phyloP scores from a whole-genome alignment of 768 basidiomycete genomes.

The Suillus subluteus region DNA sequence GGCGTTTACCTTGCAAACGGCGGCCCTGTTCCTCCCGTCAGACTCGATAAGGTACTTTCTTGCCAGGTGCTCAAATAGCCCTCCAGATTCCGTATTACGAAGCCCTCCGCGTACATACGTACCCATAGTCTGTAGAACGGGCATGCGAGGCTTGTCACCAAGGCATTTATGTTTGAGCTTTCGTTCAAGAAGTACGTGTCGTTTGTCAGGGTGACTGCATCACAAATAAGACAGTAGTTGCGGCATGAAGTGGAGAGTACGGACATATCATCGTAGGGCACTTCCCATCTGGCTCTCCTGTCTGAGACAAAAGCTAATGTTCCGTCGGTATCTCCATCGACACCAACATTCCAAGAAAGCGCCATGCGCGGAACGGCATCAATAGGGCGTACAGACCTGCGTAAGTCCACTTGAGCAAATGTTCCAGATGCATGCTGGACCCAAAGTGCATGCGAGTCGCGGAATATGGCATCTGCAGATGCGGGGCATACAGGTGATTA shows the following conservation, averaged over 20 bases:
- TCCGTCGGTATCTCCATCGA: slow-evolving; percentile 41
- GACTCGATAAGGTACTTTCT: slow-evolving; percentile 53
- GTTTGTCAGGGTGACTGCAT: slow-evolving; percentile 41
- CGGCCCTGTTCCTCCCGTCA: slow-evolving; percentile 48
- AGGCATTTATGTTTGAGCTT: slow-evolving; percentile 54
- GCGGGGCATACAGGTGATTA: not conserved
- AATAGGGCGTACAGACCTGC: slow-evolving; percentile 63
- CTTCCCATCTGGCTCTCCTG: slow-evolving; percentile 53
- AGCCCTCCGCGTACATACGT: slow-evolving; percentile 38
- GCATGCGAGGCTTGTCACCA: slow-evolving; percentile 57
- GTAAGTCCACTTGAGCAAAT: slow-evolving; percentile 79
- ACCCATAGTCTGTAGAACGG: slow-evolving; percentile 61
- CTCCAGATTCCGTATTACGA: slow-evolving; percentile 25
- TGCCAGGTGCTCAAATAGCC: slow-evolving; percentile 60
- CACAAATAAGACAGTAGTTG: not conserved
- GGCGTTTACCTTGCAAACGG: slow-evolving; percentile 49
- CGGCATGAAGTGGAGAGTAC: slow-evolving; percentile 24
- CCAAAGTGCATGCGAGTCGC: slow-evolving; percentile 73
- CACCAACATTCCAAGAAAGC: slow-evolving; percentile 59
- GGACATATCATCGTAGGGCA: slow-evolving; percentile 83
- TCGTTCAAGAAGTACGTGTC: slow-evolving; percentile 26
- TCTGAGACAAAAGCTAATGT: slow-evolving; percentile 71
- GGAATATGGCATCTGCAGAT: slow-evolving; percentile 64
- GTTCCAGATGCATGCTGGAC: slow-evolving; percentile 74
- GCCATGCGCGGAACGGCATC: slow-evolving; percentile 69